Conservation (phyloP, 2,329 filamentous ascomycete genomes). For the Colletotrichum tropicale region DNA sequence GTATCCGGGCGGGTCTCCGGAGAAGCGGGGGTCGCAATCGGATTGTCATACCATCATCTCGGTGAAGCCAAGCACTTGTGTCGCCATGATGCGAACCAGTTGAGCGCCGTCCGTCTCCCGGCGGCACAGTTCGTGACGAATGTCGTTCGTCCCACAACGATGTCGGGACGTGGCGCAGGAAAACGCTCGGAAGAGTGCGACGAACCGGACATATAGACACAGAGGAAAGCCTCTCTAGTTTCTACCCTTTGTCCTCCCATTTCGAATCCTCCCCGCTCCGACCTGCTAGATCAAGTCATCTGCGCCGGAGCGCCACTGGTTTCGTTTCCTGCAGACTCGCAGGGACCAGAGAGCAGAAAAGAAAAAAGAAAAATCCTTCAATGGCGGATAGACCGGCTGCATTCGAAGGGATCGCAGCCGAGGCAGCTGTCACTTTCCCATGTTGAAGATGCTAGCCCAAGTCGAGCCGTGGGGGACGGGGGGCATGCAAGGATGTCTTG, state of each 20-base stretch:
- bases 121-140: background rate
- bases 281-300: background rate
- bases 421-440: background rate
- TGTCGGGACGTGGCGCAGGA: background rate
- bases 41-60: slow-evolving; percentile 1
- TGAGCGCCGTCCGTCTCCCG: background rate
- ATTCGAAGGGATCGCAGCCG: background rate
- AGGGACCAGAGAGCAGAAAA: background rate
- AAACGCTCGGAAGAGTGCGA: background rate
- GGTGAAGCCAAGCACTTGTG: background rate
- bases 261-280: background rate
- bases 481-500: background rate
- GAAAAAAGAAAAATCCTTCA: background rate
- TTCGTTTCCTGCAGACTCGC: background rate
- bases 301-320: background rate
- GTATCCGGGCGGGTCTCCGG: background rate
- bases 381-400: background rate
- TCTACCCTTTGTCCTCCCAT: background rate
- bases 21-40: background rate
- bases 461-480: background rate
- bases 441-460: background rate
- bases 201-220: background rate
- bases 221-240: background rate
- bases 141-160: background rate
- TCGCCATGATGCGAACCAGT: background rate